Base-by-base conservation (phyloP, 371 early-diverging fungal genomes). In the Syncephalis fuscata region DNA sequence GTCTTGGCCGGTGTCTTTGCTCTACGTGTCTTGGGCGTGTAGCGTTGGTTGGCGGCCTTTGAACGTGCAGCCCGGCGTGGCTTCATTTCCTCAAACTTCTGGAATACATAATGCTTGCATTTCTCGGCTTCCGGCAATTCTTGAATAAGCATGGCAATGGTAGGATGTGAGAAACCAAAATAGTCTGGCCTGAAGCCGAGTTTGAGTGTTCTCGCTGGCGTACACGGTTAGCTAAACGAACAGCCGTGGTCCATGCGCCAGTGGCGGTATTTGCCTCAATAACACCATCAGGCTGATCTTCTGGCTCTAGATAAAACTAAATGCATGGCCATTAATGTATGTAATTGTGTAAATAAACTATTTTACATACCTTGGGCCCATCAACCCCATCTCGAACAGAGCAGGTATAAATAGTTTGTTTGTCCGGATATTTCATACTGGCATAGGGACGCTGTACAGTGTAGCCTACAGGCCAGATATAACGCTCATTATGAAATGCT, bases 381-480 rank as follows among this genome's bases (percentile, higher is more conserved):
- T 80, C 82, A 19, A 80, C 86, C 48, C 84, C 88, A 50, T 88
- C 87, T 39, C 83, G 57, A 25, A 93, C 81, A 44, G 71, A 71
- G 46, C 87, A 88, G 17, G 74, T 77, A 56, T 92, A 92, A 19
- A 66, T 71, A 11, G 79, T 76, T 43, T 69, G 67, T 39, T 66
- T 63, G n/a, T 70, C 67, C 15, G 79, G 71, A 57, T 87, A 77
- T 8, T 78, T 66, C 72, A 84, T 85, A 54, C 88, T 87, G 49
- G 78, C 71, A 56, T 78, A 90, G 47, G 68, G 59, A 49, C 89
- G 63, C 53, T 64, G 60, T 5, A 75, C 70, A 40, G 62, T 75
- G 59, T 85, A 94, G 17, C 92, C 92, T 3, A 85, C 82, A 10
- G 95, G 88, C 62, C 79, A 94, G 45, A 94, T 89, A 53, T 94